Evolutionary conservation across 2,329 filamentous ascomycete genomes (phyloP), one percentile per base, ranked within the genome.

Genomic region (Ophiosphaerella herpotricha): DNA sequence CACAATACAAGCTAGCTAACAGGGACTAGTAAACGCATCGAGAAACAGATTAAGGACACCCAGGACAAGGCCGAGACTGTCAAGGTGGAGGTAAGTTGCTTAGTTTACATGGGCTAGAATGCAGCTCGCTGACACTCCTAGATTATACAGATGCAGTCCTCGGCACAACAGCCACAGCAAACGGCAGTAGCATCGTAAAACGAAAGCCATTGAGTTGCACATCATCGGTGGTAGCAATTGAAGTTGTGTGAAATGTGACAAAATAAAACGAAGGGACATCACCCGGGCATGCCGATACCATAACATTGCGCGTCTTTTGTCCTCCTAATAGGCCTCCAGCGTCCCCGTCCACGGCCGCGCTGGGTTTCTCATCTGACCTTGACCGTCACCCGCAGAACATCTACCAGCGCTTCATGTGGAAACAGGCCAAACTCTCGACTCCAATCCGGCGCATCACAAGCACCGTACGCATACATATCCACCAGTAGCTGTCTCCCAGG

Each of bases 1-100:
- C n/a, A 8, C 5, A 13, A 14, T 18, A 9, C 6, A 11, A 12
- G 16, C 16, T 7, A 16, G 23, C 42, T 61, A 29, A 61, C 36
- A 11, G 7, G 14, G 18, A 38, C 43, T 55, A 88, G 85, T 68
- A 84, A 85, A 66, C 80, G 87, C 23, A 82, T 89, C 42, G 87
- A 90, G 66, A 78, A 77, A 39, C 83, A 86, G 64, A 88, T 90
- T 57, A 77, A 81, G 55, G 82, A 82, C 21, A 80, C 85, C 42
- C 82, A 89, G 62, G 80, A 83, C 23, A 83, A 84, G 72, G 83
- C 82, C 52, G 85, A 90, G 64, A 80, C 78, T 54, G 83, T 85
- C 68, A 86, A 86, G 68, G 77, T 81, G 57, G 83, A 89, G 76
- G 84, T 87, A 71, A 52, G 50, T n/a, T 18, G 12, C 26, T 21